Evolutionary conservation across 2,329 filamentous ascomycete species (phyloP).

Genomic region (Podosphaera fusca): DNA sequence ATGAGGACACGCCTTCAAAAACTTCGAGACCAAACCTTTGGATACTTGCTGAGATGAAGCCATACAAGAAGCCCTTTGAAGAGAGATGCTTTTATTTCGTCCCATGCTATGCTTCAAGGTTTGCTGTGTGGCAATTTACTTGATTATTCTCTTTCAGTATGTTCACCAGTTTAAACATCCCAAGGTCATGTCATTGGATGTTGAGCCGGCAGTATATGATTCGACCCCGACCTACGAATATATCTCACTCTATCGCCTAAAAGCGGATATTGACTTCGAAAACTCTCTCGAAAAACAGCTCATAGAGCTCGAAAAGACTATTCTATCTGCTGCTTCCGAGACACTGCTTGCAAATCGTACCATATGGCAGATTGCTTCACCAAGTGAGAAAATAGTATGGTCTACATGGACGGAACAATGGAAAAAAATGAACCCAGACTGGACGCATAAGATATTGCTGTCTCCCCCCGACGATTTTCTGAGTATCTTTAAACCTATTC

Average conservation of each 20-base stretch:
- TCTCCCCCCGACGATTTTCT: conserved; percentile 3
- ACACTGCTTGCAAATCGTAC: conserved; percentile 3
- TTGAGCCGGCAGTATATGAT: not conserved
- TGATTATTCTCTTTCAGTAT: too few relatives aligned
- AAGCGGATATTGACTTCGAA: conserved; percentile 6
- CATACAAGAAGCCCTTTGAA: too few relatives aligned
- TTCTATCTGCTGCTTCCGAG: conserved; percentile 1
- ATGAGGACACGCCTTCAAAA: too few relatives aligned
- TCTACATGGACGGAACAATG: conserved; percentile 6
- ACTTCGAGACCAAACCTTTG: too few relatives aligned
- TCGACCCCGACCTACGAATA: conserved; percentile 6
- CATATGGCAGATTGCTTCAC: conserved; percentile 9
- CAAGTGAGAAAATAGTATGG: conserved; percentile 1
- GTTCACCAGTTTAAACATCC: too few relatives aligned
- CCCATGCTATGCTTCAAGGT: too few relatives aligned
- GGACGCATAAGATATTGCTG: conserved; percentile 5
- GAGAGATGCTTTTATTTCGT: too few relatives aligned
- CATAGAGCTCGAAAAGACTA: conserved; percentile 3
- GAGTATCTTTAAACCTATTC: conserved; percentile 4
- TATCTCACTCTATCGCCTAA: conserved; percentile 5
- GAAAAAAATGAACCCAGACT: conserved; percentile 5
- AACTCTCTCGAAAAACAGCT: conserved; percentile 5
- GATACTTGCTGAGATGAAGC: too few relatives aligned
- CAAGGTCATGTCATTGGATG: too few relatives aligned
- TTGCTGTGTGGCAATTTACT: too few relatives aligned